These are phyloP conservation scores for Dactylellina haptotyla DNA, from an alignment of 2,329 filamentous ascomycete species.

Conservation along the genomic window DNA sequence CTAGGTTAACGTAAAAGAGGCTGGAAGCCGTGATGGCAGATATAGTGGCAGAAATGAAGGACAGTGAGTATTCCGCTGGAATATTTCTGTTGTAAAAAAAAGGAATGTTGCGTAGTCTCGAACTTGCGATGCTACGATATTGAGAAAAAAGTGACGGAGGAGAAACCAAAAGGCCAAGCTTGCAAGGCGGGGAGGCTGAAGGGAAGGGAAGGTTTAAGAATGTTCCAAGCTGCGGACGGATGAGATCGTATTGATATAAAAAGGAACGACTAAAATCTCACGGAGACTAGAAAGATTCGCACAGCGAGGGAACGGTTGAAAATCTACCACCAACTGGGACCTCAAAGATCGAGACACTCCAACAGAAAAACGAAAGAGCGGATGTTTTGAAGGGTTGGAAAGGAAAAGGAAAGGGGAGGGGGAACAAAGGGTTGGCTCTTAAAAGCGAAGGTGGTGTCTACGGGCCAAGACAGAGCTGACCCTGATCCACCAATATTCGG, in stretches of 20 bases:
- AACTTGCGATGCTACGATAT: slow-evolving; percentile 46
- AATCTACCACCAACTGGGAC: slow-evolving; percentile 29
- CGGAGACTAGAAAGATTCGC: slow-evolving; percentile 26
- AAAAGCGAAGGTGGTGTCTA: slow-evolving; percentile 39
- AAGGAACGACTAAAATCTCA: slow-evolving; percentile 45
- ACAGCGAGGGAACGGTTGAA: slow-evolving; percentile 33
- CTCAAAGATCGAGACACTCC: slow-evolving; percentile 28
- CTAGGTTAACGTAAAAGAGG: slow-evolving; percentile 1
- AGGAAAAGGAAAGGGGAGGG: slow-evolving; percentile 33
- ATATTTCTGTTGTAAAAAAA: slow-evolving; percentile 29
- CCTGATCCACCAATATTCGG: slow-evolving; percentile 50
- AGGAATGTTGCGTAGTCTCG: slow-evolving; percentile 49
- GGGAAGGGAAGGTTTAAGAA: slow-evolving; percentile 41
- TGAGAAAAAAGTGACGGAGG: slow-evolving; percentile 10
- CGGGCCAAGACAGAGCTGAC: slow-evolving; percentile 26
- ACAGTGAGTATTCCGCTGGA: slow-evolving; percentile 25
- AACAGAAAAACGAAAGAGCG: slow-evolving; percentile 37
- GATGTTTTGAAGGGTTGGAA: slow-evolving; percentile 10
- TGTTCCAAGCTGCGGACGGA: slow-evolving; percentile 16
- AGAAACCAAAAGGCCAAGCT: slow-evolving; percentile 17
- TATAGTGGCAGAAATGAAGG: slow-evolving; percentile 18
- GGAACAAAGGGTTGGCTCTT: slow-evolving; percentile 2
- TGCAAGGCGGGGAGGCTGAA: slow-evolving; percentile 17
- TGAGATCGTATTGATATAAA: slow-evolving; percentile 28
- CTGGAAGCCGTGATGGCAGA: slow-evolving; percentile 17